phyloP scores from a whole-genome alignment of 176 grass and related monocot genomes.

The Carex parvula region DNA sequence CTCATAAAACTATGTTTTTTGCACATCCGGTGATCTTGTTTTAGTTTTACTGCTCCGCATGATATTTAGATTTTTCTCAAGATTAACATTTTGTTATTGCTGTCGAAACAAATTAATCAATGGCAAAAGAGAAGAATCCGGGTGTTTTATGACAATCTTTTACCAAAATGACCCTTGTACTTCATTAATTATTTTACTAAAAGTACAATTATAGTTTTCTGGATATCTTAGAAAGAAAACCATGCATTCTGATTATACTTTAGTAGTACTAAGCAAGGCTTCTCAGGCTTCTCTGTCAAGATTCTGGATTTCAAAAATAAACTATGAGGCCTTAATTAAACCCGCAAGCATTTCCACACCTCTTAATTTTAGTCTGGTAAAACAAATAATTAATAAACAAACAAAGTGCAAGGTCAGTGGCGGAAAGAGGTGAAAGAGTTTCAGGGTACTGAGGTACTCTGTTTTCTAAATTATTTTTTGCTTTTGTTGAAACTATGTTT shows the following conservation, averaged over 20 bases:
- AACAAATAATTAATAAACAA: background rate
- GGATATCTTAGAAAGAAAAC: too few species aligned
- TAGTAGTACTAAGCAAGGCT: too few species aligned
- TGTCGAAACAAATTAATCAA: background rate
- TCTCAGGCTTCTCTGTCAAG: background rate
- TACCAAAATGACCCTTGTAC: too few species aligned
- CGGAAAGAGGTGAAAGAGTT: background rate
- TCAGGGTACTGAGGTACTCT: constrained; percentile 2
- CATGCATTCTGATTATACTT: too few species aligned
- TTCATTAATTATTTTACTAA: too few species aligned
- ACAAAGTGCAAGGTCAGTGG: background rate
- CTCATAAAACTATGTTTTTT: background rate
- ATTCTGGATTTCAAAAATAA: background rate
- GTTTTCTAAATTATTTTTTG: background rate
- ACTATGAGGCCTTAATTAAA: background rate
- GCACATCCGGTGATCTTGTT: background rate
- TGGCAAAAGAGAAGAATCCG: too few species aligned
- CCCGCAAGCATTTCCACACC: background rate
- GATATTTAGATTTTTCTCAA: background rate
- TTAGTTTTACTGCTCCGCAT: background rate
- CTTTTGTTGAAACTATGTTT: background rate
- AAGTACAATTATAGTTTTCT: too few species aligned
- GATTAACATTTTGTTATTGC: background rate
- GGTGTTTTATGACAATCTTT: too few species aligned
- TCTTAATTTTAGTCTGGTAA: background rate